Conservation (phyloP, 108 stramenopile genomes). For the Mayamaea pseudoterrestris region DNA sequence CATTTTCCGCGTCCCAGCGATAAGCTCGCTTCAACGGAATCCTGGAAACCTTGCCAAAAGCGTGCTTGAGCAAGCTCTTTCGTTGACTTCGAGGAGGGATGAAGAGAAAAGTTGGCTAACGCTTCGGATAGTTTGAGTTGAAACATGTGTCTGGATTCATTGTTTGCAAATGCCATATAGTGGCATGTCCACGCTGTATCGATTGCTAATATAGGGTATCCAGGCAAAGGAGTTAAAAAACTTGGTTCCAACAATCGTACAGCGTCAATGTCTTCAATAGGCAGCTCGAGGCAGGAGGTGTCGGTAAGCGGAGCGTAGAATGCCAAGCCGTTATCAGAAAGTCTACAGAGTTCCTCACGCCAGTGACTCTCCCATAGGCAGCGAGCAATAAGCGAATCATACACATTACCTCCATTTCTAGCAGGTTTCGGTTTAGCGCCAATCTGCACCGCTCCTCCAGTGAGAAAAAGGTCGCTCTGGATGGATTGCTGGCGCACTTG, state of each 20-base stretch:
- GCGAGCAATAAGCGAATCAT: slow-evolving; percentile 61
- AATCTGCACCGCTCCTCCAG: slow-evolving; percentile 51
- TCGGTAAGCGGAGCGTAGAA: slow-evolving; percentile 79
- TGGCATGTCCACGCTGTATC: slow-evolving; percentile 78
- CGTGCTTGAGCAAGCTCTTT: slow-evolving; percentile 29
- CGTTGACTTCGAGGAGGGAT: slow-evolving; percentile 8
- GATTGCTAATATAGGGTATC: slow-evolving; percentile 52
- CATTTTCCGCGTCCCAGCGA: slow-evolving; percentile 54
- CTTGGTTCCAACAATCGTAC: slow-evolving; percentile 36
- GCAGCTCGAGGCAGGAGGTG: slow-evolving; percentile 61
- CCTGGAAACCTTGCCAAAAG: slow-evolving; percentile 65
- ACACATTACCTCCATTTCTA: too few species aligned
- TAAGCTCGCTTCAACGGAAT: slow-evolving; percentile 46
- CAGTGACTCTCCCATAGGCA: slow-evolving; percentile 89
- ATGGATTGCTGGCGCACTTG: slow-evolving; percentile 36
- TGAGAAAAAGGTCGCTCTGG: slow-evolving; percentile 59
- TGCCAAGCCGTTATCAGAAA: slow-evolving; percentile 51
- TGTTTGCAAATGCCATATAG: slow-evolving; percentile 58
- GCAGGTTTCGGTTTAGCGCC: slow-evolving; percentile 54
- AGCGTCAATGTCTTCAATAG: slow-evolving; percentile 42
- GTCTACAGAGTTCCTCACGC: slow-evolving; percentile 78
- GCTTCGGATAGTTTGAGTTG: slow-evolving; percentile 27
- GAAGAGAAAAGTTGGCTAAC: background rate
- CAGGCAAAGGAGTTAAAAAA: slow-evolving; percentile 42
- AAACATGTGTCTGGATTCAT: slow-evolving; percentile 32